Evolutionary conservation across 2,329 filamentous ascomycete genomes (phyloP).

Genomic region (Claviceps humidiphila): DNA sequence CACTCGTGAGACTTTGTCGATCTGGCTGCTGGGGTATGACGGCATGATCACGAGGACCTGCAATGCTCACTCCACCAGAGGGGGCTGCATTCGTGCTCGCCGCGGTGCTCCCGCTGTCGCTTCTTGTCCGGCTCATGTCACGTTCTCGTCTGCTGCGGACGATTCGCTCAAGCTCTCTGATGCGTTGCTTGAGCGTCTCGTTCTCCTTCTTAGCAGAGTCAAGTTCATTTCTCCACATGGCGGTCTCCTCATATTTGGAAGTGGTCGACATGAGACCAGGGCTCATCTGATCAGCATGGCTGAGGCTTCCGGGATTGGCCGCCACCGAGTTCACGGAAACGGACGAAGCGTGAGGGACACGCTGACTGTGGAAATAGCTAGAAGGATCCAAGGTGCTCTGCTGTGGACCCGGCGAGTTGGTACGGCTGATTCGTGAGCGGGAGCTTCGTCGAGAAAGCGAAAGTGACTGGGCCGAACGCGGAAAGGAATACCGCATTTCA

Average conservation of each 20-base stretch:
- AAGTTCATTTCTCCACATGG: conserved; percentile 44
- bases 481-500: conserved; percentile 28
- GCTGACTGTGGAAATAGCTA: conserved; percentile 36
- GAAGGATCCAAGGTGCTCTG: conserved; percentile 31
- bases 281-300: conserved; percentile 29
- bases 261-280: conserved; percentile 44
- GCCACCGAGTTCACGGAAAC: conserved; percentile 24
- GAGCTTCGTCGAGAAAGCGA: conserved; percentile 41
- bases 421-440: conserved; percentile 38
- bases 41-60: conserved; percentile 28
- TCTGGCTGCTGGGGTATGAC: conserved; percentile 18
- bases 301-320: conserved; percentile 26
- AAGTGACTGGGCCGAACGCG: conserved; percentile 30
- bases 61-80: conserved; percentile 28
- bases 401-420: conserved; percentile 32
- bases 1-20: conserved; percentile 31
- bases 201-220: conserved; percentile 52
- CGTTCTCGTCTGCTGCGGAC: conserved; percentile 35
- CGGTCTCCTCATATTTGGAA: conserved; percentile 48
- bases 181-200: conserved; percentile 44
- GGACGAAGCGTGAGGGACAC: conserved; percentile 23
- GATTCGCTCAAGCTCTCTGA: conserved; percentile 47
- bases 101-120: conserved; percentile 40
- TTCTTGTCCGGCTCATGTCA: conserved; percentile 32
- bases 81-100: conserved; percentile 32